phyloP scores from a whole-genome alignment of 805 yeast species.

The Metschnikowia cubensis region DNA sequence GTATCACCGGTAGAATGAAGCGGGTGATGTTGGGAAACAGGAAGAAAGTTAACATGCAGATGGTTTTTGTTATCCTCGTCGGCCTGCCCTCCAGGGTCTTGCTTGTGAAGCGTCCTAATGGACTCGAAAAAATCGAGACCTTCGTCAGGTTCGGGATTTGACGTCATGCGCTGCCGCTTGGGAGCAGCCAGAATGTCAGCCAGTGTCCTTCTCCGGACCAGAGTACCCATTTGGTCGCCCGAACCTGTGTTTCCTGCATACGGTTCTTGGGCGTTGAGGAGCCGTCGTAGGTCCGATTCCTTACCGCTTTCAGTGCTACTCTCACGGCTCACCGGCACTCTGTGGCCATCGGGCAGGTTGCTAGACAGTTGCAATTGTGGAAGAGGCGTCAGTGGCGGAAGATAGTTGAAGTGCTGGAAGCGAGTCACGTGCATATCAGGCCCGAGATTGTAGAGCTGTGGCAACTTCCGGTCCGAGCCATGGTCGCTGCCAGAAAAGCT shows the following conservation, averaged over 20 bases:
- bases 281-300: conserved; percentile 42
- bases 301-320: conserved; percentile 12
- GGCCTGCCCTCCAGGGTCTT: neutral
- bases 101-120: conserved; percentile 44
- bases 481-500: neutral
- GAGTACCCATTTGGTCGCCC: neutral
- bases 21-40: conserved; percentile 56
- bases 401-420: conserved; percentile 63
- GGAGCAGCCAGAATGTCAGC: neutral
- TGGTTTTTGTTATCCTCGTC: no score
- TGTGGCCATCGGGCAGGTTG: conserved; percentile 33
- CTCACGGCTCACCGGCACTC: conserved; percentile 5
- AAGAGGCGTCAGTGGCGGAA: conserved; percentile 66
- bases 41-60: conserved; percentile 14
- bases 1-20: conserved; percentile 22
- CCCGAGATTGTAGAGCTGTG: conserved; percentile 7
- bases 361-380: conserved; percentile 64
- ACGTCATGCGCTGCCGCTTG: conserved; percentile 8
- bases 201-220: conserved; percentile 13
- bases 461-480: conserved; percentile 2
- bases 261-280: conserved; percentile 34
- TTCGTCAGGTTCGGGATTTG: conserved; percentile 43
- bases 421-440: conserved; percentile 18
- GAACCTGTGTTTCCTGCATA: neutral
- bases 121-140: conserved; percentile 72